These are phyloP conservation scores for Epichloe gansuensis DNA, from an alignment of 2,329 filamentous ascomycete species.

Conservation along the genomic window DNA sequence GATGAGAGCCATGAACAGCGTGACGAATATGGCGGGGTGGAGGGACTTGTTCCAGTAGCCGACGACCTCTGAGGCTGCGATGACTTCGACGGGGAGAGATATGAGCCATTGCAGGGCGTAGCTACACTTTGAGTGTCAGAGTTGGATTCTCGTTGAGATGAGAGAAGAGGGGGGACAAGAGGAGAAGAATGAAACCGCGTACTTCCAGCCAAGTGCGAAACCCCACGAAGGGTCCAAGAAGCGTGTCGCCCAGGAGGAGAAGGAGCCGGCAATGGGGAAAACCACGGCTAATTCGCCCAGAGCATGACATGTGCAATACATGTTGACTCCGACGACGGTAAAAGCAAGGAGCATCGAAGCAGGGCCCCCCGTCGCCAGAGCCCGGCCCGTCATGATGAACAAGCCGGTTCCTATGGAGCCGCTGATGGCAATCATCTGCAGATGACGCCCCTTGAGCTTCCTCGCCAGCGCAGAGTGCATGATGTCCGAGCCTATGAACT, in stretches of 20 bases:
- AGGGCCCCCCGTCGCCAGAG: conserved; percentile 63
- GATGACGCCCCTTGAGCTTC: conserved; percentile 66
- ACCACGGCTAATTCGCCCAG: conserved; percentile 83
- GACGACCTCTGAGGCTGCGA: conserved; percentile 74
- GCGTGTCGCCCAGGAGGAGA: conserved; percentile 80
- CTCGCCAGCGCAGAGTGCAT: conserved; percentile 62
- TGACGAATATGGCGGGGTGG: conserved; percentile 64
- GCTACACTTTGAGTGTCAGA: conserved; percentile 14
- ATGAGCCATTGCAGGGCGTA: conserved; percentile 83
- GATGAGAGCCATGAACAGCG: conserved; percentile 66
- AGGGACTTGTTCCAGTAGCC: conserved; percentile 60
- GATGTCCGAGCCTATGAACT: conserved; percentile 54
- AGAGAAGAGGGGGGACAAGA: not conserved
- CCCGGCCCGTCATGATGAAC: conserved; percentile 69
- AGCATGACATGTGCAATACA: conserved; percentile 85
- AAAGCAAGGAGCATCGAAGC: conserved; percentile 68
- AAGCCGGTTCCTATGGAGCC: conserved; percentile 72
- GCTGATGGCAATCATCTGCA: conserved; percentile 97
- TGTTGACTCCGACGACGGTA: conserved; percentile 65
- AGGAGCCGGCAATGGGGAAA: conserved; percentile 84
- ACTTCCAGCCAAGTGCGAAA: conserved; percentile 93
- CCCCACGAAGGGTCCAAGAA: conserved; percentile 92
- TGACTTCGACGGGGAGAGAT: conserved; percentile 71
- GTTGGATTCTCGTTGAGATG: too few species aligned
- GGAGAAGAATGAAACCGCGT: conserved; percentile 24